These are phyloP conservation scores for Lycium barbarum DNA, from an alignment of 257 asterid genomes.

Conservation along the genomic window DNA sequence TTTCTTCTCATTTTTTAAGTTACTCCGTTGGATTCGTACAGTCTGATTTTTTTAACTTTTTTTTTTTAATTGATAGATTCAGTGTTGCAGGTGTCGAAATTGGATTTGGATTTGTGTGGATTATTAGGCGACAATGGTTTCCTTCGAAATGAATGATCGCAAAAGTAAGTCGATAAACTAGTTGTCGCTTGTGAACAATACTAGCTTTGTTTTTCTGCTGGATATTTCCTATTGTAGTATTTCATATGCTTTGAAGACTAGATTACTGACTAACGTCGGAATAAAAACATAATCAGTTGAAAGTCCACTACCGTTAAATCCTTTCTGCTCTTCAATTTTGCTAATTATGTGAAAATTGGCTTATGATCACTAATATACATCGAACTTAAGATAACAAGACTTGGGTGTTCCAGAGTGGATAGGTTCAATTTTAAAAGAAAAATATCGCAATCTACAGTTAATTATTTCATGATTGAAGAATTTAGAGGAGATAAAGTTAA, in stretches of 20 bases:
- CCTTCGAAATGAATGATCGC: conserved; percentile 89
- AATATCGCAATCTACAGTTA: too few species aligned
- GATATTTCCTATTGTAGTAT: not conserved
- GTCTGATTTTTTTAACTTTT: not conserved
- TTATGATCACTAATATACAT: too few species aligned
- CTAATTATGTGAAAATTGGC: too few species aligned
- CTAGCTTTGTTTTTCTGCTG: not conserved
- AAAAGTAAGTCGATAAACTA: conserved; percentile 56
- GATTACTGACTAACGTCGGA: not conserved
- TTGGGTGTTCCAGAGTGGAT: too few species aligned
- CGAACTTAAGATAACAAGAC: too few species aligned
- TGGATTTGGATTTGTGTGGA: conserved; percentile 37
- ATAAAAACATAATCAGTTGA: too few species aligned
- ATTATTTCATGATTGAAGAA: too few species aligned
- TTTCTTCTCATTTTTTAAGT: not conserved
- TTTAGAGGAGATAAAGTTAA: too few species aligned
- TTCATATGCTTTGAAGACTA: not conserved
- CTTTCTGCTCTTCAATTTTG: too few species aligned
- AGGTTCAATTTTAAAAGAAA: too few species aligned
- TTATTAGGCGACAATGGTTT: conserved; percentile 61
- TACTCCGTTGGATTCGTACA: not conserved
- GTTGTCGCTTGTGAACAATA: conserved; percentile 7
- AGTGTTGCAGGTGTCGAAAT: conserved; percentile 29
- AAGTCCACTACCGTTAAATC: too few species aligned
- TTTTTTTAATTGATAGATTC: not conserved